phyloP scores from a whole-genome alignment of 805 yeast species.

The Candida qinlingensis region DNA sequence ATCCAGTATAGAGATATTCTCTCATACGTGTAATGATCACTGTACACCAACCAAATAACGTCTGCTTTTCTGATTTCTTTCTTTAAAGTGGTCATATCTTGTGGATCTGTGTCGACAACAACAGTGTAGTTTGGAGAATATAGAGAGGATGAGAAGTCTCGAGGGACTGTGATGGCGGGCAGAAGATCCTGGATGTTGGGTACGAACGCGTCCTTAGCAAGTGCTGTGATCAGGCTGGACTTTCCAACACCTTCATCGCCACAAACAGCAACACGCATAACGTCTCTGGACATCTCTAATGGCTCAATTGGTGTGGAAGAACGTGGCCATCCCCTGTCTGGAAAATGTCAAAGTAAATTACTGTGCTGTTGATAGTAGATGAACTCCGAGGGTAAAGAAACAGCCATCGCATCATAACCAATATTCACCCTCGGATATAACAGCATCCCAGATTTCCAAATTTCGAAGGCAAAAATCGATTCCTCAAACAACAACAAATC shows the following conservation, averaged over 20 bases:
- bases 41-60: constrained; percentile 90
- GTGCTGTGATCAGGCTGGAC: constrained; percentile 69
- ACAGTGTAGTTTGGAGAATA: constrained; percentile 62
- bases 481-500: neutral
- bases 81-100: constrained; percentile 56
- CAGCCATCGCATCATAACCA: no score
- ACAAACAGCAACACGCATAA: constrained; percentile 79
- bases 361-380: no score
- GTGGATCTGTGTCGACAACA: constrained; percentile 73
- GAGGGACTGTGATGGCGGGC: constrained; percentile 81
- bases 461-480: constrained; percentile 1
- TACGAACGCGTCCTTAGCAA: constrained; percentile 77
- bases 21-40: constrained; percentile 93
- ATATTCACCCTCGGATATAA: neutral
- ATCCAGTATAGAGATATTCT: constrained; percentile 91
- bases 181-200: constrained; percentile 72
- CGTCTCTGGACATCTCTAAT: constrained; percentile 35
- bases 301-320: no score
- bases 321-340: no score
- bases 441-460: neutral
- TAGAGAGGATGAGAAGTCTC: constrained; percentile 54
- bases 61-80: constrained; percentile 77
- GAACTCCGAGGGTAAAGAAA: neutral
- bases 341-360: no score
- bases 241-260: constrained; percentile 93